Base-by-base conservation (phyloP, 139 green algal genomes). In the Pseudopediastrum boryanum region DNA sequence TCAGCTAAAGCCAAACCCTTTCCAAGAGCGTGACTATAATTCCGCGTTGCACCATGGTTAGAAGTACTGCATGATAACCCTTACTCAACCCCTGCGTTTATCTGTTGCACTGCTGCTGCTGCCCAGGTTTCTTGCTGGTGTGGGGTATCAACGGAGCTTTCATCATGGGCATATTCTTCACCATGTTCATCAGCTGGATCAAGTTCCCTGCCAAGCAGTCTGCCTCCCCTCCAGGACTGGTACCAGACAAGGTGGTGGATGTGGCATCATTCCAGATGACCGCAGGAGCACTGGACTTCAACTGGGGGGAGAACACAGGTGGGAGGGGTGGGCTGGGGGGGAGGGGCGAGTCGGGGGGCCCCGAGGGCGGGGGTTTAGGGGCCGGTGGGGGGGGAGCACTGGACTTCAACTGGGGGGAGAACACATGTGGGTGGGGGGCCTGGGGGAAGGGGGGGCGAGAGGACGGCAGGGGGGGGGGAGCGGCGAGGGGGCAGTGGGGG, bases 81-180 rank as follows among this genome's bases (percentile, higher is more conserved):
- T 19, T 58, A 58, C 16, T n/a, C 48, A n/a, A 19, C 19, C 48
- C 48, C 16, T n/a, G n/a, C n/a, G n/a, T n/a, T n/a, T n/a, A n/a
- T n/a, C 65, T 31, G 25, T n/a, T 39, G 46, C 36, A 21, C 69
- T 42, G 39, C n/a, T 63, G 46, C 29, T 64, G 48, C 23, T 48
- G 43, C 36, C 23, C 74, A 74, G 74, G 27, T n/a, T 64, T 90
- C 16, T 74, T 90, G 58, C 78, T 89, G 59, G 67, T 88, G 33
- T 90, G 85, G 82, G 71, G 84, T 39, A 56, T 89, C 9, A 78
- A 82, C 9, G 82, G 74, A n/a, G 87, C 87, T 3, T 84, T 92
- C 73, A 84, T 92, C 75, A 87, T 85, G 3, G 87, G 87, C 54
- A 88, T 86, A n/a, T 84, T 92, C 74, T 92, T 92, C 78, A 90